These are phyloP conservation scores for Cryomyces antarcticus DNA, from an alignment of 495 filamentous ascomycete genomes.

Conservation along the genomic window DNA sequence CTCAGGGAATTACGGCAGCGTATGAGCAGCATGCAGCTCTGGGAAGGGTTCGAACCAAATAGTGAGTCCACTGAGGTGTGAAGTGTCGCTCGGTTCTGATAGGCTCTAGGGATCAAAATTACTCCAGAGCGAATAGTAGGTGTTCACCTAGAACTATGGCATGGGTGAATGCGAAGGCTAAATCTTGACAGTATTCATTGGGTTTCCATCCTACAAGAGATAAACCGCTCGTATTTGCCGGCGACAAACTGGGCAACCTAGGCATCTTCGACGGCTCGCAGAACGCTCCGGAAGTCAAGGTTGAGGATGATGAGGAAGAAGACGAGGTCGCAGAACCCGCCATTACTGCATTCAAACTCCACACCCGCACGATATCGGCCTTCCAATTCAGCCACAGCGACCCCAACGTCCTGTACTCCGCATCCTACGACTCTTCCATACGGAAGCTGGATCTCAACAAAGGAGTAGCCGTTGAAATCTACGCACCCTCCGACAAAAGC, in stretches of 20 bases:
- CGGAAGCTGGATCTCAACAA: slow-evolving; percentile 70
- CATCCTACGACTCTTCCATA: slow-evolving; percentile 89
- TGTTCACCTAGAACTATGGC: too few relatives aligned
- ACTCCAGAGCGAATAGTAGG: slow-evolving; percentile 56
- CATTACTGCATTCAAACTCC: slow-evolving; percentile 71
- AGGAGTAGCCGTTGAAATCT: slow-evolving; percentile 56
- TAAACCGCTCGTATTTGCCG: slow-evolving; percentile 83
- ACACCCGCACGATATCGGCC: slow-evolving; percentile 70
- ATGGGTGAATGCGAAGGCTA: too few relatives aligned
- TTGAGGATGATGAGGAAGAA: slow-evolving; percentile 22
- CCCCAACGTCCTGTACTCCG: slow-evolving; percentile 48
- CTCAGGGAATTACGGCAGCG: slow-evolving; percentile 57
- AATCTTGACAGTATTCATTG: slow-evolving; percentile 36
- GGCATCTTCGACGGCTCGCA: slow-evolving; percentile 88
- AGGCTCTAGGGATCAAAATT: slow-evolving; percentile 48
- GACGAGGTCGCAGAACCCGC: slow-evolving; percentile 48
- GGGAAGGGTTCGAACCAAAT: slow-evolving; percentile 61
- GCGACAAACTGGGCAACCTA: slow-evolving; percentile 84
- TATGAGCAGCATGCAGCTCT: slow-evolving; percentile 63
- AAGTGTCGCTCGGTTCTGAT: slow-evolving; percentile 19
- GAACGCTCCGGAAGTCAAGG: slow-evolving; percentile 30
- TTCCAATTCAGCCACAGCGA: slow-evolving; percentile 60
- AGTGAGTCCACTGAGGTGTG: slow-evolving; percentile 12
- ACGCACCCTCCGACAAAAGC: slow-evolving; percentile 43
- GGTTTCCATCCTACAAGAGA: slow-evolving; percentile 71